Percentiles rank a stretch among this genome's conserved stretches.
These are phyloP conservation scores for Cymbopogon citratus DNA, from an alignment of 176 grass and related monocot genomes.

Conservation along the genomic window DNA sequence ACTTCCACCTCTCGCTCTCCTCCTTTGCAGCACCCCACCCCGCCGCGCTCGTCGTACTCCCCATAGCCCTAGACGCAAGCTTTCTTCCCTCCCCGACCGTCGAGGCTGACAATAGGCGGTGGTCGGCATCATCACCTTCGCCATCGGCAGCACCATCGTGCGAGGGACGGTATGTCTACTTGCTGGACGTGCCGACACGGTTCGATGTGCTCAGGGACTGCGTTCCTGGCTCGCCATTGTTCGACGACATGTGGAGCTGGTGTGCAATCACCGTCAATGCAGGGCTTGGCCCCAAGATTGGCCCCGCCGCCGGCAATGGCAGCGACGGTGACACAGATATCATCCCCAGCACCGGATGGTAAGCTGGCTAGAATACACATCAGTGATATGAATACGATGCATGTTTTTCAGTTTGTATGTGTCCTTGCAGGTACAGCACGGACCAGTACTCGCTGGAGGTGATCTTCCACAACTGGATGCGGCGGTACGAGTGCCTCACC, in stretches of 20 bases:
- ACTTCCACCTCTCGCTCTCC: constrained; percentile 15
- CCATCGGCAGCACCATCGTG: background rate
- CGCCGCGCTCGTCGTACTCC: background rate
- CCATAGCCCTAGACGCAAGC: background rate
- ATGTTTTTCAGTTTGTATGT: background rate
- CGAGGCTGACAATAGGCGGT: background rate
- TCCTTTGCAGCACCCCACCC: background rate
- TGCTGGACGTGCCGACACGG: constrained; percentile 24
- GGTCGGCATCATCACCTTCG: background rate
- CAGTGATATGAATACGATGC: no score
- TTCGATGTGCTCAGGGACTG: constrained; percentile 36
- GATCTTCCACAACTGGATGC: constrained; percentile 69
- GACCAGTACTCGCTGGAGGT: constrained; percentile 70
- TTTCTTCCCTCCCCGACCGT: background rate
- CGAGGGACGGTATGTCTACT: constrained; percentile 35
- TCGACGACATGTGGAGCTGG: constrained; percentile 23
- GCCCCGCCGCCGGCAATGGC: background rate
- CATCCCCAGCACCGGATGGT: constrained; percentile 36
- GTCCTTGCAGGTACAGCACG: constrained; percentile 42
- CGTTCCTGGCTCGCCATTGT: constrained; percentile 6
- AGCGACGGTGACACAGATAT: constrained; percentile 4
- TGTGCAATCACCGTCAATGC: constrained; percentile 30
- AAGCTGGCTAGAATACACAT: background rate
- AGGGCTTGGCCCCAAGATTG: constrained; percentile 38
- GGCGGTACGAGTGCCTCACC: constrained; percentile 60